Evolutionary conservation across 2,329 filamentous ascomycete species (phyloP), one percentile per base, ranked within the genome.

Genomic region (Alternaria consortialis): DNA sequence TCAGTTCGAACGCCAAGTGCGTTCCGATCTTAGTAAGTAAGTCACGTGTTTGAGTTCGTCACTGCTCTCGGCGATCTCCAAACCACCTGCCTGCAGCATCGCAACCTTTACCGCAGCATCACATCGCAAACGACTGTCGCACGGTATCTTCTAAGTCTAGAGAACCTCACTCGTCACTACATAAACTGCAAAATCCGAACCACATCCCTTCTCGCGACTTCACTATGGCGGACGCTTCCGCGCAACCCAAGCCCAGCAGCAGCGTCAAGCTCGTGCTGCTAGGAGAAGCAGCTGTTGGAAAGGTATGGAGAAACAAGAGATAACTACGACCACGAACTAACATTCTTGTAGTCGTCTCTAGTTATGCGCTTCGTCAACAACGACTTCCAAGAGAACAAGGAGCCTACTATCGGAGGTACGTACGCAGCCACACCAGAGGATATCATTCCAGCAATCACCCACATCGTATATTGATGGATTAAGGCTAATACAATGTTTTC

Each of bases 311-410:
- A 20, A n/a, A 2, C 3, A 46, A 17, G 17, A 4, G 4, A 8
- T 31, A 13, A 2, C n/a, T 23, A 17, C 17, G 15, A 32, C 7
- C 11, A n/a, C 29, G 31, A 25, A 43, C 37, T 43, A 27, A 53
- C 43, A 64, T 25, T 9, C 1, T 3, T 27, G 20, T 27, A 97
- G 95, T 98, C 95, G 51, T 99, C 95, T 46, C 89, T 99, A 60
- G 95, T 99, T 66, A 87, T 99, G 78, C 93, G 95, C 77, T 99
- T 99, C 82, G 95, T 99, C 79, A 98, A 98, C 86, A 95, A 99
- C 83, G 94, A 98, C 82, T 99, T 99, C 77, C 95, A 99, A 84
- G 95, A 98, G 83, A 98, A 98, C 83, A 98, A 98, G 85, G 95
- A 99, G 81, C 95, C 95, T 64, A 99, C 95, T 68, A 99, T 99